A percentile compares a stretch with the other conserved stretches of the same genome.
Conservation (phyloP, 2,329 filamentous ascomycete genomes). For the Zymoseptoria brevis region DNA sequence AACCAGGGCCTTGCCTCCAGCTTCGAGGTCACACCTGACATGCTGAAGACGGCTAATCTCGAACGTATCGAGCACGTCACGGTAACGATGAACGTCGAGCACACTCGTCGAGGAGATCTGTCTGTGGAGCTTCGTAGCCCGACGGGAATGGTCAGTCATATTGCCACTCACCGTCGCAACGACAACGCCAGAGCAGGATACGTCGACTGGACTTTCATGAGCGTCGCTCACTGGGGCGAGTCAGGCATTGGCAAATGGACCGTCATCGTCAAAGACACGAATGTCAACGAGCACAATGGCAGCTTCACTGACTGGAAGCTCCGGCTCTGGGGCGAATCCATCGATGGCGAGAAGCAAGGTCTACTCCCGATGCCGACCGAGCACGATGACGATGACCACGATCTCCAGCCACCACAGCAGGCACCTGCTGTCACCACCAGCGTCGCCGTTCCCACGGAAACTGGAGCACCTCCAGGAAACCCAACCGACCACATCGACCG, state of each 20-base stretch:
- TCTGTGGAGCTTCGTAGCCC: slow-evolving; percentile 89
- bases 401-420: slow-evolving; percentile 48
- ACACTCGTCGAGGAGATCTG: slow-evolving; percentile 78
- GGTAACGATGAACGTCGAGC: slow-evolving; percentile 91
- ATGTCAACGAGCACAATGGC: slow-evolving; percentile 67
- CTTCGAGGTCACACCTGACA: slow-evolving; percentile 75
- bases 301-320: slow-evolving; percentile 86
- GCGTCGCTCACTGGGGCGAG: slow-evolving; percentile 94
- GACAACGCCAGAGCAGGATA: slow-evolving; percentile 67
- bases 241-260: slow-evolving; percentile 83
- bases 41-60: slow-evolving; percentile 74
- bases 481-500: slow-evolving; percentile 42
- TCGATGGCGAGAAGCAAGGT: slow-evolving; percentile 64
- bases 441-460: slow-evolving; percentile 40
- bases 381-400: slow-evolving; percentile 76
- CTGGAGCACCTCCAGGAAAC: slow-evolving; percentile 37
- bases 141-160: slow-evolving; percentile 69
- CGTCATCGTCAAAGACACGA: slow-evolving; percentile 76
- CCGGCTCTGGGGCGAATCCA: slow-evolving; percentile 85
- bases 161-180: slow-evolving; percentile 64
- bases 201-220: slow-evolving; percentile 98
- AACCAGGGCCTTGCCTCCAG: slow-evolving; percentile 66
- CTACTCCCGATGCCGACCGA: slow-evolving; percentile 75
- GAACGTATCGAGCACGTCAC: slow-evolving; percentile 89
- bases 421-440: slow-evolving; percentile 54